Base-by-base conservation (phyloP, 345 rosid species). In the Salix caprea region DNA sequence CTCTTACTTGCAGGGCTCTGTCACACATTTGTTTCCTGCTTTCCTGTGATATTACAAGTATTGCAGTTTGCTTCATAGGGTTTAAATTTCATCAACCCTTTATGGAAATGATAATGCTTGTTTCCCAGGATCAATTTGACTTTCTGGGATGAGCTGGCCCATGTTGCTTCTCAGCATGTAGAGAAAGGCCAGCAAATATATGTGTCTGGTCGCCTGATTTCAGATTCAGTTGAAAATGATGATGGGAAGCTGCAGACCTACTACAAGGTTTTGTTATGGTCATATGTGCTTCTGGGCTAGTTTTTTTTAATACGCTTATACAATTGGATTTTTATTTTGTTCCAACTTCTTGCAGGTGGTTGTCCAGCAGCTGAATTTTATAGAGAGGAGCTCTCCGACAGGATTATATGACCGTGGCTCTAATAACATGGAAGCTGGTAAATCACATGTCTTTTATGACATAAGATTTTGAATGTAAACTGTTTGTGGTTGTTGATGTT, bases 121-220 rank as follows among this genome's bases (percentile, higher is more conserved):
- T 74, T 67, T 71, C 60, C 36, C 73, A 90, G 92, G 94, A 81
- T 90, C 44, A 85, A 80, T 80, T 81, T 89, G 88, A 83, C 92
- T 19, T 90, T 90, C 74, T 90, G 94, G 94, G 87, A 89, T 60
- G 91, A 88, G 73, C 67, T 89, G 71, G 92, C 94, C 15, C 83
- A 81, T 39, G 81, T 80, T 84, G 92, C 92, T 24, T 77, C 48
- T 73, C 84, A 81, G 72, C 86, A 90, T 80, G 84, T 90, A 30
- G 79, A 86, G 84, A 88, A 86, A 83, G 92, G 92, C 62, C 83
- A 85, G 5, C 94, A 89, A 74, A 85, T 90, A 70, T 85, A 83
- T 81, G 88, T 90, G 65, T 83, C 89, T 2, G 94, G 94, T 70
- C 87, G 92, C 67, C 76, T 90, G 71, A 71, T 82, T 81, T 79